Base-by-base conservation (phyloP, 495 filamentous ascomycete genomes). In the Neurospora sp. region DNA sequence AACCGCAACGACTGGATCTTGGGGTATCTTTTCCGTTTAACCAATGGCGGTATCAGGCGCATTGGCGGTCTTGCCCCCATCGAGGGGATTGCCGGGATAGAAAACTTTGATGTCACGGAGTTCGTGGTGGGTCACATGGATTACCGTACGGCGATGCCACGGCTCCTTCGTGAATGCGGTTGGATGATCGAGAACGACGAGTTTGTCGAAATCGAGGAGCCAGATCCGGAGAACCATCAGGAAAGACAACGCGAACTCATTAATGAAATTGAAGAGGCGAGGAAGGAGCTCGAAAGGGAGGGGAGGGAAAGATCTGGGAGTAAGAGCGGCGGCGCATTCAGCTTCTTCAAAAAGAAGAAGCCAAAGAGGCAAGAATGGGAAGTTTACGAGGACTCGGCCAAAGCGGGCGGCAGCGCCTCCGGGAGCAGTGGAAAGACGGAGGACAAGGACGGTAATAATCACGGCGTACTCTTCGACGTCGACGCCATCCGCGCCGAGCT, bases 1-100 rank as follows among this genome's bases (percentile, higher is more conserved):
- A 91, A 95, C 59, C 91, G 87, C 22, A 97, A 95, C 77, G 96
- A 99, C 81, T 99, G 96, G 96, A 98, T 99, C 78, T 81, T 99
- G 40, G 94, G 96, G 5, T 99, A 99, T 77, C 88, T 99, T 7
- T 99, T 99, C 86, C 93, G 96, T 10, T 89, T 97, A 8, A 99
- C 96, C 20, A 91, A 89, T 75, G 96, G 96, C 71, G 96, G 96
- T 69, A 94, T 99, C 78, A 90, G 92, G 82, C 91, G 91, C 20
- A 89, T 99, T 0, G 94, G 94, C 6, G 96, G 96, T n/a, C 88
- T 99, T 7, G 94, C 90, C 4, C 86, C 91, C 9, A 85, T 99
- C 35, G 90, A 94, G 44, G 87, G 85, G 2, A 85, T 98, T 61
- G 89, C 90, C 0, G 92, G 92, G 9, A 81, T 99, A 31, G 96